These are phyloP conservation scores for Eimeria acervulina DNA, from an alignment of 169 alveolate species.

Conservation along the genomic window DNA sequence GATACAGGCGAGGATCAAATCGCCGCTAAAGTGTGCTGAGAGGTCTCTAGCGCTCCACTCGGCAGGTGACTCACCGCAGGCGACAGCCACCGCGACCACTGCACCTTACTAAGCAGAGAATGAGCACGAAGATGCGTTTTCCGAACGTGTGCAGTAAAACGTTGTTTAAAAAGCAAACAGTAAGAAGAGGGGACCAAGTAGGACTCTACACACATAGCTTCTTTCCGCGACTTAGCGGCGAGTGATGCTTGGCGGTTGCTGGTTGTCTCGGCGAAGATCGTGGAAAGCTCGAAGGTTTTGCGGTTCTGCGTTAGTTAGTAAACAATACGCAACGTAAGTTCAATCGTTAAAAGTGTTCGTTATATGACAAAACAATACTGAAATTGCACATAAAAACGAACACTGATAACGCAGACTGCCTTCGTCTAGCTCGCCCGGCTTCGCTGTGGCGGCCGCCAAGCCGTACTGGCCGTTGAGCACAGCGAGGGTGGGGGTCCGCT, in stretches of 20 bases:
- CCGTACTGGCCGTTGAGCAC: conserved; percentile 39
- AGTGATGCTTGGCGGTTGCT: conserved; percentile 11
- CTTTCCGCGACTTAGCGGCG: background rate
- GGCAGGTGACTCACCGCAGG: conserved; percentile 49
- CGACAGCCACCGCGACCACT: background rate
- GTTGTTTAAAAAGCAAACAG: background rate
- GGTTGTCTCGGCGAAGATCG: background rate
- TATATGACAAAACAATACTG: background rate
- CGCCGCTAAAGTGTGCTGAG: background rate
- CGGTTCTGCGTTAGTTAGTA: background rate
- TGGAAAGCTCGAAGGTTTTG: background rate
- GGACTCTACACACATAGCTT: conserved; percentile 16
- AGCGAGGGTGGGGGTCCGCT: background rate
- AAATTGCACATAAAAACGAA: background rate
- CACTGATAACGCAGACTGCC: background rate
- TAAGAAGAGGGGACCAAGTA: background rate
- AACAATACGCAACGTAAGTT: background rate
- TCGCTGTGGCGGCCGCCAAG: conserved; percentile 18
- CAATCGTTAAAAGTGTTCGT: background rate
- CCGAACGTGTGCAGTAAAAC: background rate
- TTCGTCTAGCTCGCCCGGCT: background rate
- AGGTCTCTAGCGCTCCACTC: background rate
- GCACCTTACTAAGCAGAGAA: background rate
- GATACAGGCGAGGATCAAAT: background rate
- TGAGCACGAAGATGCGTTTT: background rate